Percentiles rank a stretch among this genome's conserved stretches.
Conservation (phyloP, 148 eudicot species). For the Vaccinium vitisidaea region DNA sequence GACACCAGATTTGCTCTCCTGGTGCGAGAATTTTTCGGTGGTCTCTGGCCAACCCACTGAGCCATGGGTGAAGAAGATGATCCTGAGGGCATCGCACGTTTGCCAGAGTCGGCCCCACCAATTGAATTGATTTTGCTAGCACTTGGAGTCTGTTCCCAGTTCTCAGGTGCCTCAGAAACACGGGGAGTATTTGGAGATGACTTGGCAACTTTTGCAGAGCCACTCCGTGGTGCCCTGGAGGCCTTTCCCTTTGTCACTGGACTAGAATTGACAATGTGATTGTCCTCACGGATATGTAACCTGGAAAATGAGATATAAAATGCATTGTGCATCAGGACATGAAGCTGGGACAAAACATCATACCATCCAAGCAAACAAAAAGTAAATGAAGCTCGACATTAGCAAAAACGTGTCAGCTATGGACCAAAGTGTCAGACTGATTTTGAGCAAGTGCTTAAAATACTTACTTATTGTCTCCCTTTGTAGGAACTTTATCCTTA, state of each 20-base stretch:
- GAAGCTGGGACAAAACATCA: neutral
- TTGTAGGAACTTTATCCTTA: conserved; percentile 18
- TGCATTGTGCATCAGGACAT: neutral
- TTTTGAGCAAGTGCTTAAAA: neutral
- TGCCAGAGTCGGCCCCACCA: conserved; percentile 24
- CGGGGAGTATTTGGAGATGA: conserved; percentile 34
- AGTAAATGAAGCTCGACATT: neutral
- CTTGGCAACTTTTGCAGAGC: conserved; percentile 33
- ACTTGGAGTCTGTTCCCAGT: conserved; percentile 10
- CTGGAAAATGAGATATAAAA: neutral
- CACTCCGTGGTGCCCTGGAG: conserved; percentile 39
- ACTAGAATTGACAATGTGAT: conserved; percentile 28
- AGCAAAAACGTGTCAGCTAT: neutral
- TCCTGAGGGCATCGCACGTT: conserved; percentile 25
- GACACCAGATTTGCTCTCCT: conserved; percentile 50
- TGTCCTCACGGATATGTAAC: conserved; percentile 8
- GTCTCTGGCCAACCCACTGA: conserved; percentile 52
- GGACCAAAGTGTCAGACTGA: neutral
- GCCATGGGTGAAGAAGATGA: conserved; percentile 35
- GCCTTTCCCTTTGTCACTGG: conserved; percentile 36
- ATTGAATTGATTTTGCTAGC: conserved; percentile 6
- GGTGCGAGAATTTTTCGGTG: conserved; percentile 47
- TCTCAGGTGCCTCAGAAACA: conserved; percentile 11
- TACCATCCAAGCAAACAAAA: neutral
- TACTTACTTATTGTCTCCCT: conserved; percentile 12